Evolutionary conservation across 345 rosid genomes (phyloP).

Genomic region (Garcia nutans): DNA sequence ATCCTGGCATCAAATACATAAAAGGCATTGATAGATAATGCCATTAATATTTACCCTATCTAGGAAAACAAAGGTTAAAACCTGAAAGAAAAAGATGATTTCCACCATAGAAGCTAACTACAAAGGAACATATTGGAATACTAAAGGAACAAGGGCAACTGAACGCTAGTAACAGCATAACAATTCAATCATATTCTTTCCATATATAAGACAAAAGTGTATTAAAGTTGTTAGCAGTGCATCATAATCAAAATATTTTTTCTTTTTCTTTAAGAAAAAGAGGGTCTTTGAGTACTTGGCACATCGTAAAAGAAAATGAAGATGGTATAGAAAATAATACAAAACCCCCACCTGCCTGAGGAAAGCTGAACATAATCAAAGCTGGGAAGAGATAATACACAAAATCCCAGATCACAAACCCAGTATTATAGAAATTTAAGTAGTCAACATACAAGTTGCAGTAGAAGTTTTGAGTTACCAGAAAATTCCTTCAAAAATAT

Average conservation of each 20-base stretch:
- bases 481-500: conserved; percentile 96
- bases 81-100: no score
- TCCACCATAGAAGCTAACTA: no score
- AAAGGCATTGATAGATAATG: not conserved
- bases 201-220: not conserved
- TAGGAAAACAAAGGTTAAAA: no score
- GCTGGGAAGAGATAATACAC: not conserved
- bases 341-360: not conserved
- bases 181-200: not conserved
- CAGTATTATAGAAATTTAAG: not conserved
- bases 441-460: not conserved
- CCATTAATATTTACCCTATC: not conserved
- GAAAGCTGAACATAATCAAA: not conserved
- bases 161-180: not conserved
- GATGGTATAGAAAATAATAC: not conserved
- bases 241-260: not conserved
- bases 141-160: no score
- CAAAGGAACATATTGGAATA: no score
- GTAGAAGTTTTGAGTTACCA: conserved; percentile 48
- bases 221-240: not conserved
- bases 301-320: not conserved
- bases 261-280: no score
- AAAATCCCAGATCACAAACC: not conserved
- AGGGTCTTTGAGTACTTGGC: not conserved
- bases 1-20: not conserved